These are phyloP conservation scores for Paraleonurus japonicus DNA, from an alignment of 257 asterid genomes.

Conservation along the genomic window DNA sequence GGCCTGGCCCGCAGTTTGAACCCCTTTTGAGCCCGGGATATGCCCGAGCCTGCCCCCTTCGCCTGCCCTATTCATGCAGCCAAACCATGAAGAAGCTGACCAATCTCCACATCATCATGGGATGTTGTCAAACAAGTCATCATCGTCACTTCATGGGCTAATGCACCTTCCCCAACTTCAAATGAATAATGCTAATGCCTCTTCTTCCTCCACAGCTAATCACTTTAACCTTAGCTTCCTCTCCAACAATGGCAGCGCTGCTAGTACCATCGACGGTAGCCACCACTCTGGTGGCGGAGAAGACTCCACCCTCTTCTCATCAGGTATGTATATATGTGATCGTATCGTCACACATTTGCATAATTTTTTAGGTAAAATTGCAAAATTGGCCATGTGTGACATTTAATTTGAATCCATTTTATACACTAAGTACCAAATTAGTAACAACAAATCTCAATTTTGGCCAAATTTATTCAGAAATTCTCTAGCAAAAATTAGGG, in stretches of 20 bases:
- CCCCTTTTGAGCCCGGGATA: constrained; percentile 37
- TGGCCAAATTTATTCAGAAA: neutral
- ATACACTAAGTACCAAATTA: neutral
- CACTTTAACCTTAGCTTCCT: constrained; percentile 65
- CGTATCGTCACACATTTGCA: neutral
- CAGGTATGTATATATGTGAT: constrained; percentile 30
- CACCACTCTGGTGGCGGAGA: constrained; percentile 41
- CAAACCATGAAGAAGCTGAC: constrained; percentile 28
- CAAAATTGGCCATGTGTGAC: neutral
- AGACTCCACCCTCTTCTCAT: constrained; percentile 47
- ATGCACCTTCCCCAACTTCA: constrained; percentile 68
- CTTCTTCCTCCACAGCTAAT: constrained; percentile 31
- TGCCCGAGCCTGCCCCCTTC: constrained; percentile 24
- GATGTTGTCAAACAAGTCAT: constrained; percentile 31
- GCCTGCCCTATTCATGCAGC: constrained; percentile 35
- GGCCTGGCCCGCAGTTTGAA: constrained; percentile 44
- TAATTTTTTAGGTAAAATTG: neutral
- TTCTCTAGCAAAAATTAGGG: neutral
- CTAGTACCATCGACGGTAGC: constrained; percentile 17
- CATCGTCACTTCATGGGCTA: constrained; percentile 44
- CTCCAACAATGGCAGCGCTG: constrained; percentile 29
- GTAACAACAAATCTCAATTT: neutral
- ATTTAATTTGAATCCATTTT: neutral
- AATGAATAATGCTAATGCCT: constrained; percentile 27
- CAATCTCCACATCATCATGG: constrained; percentile 36